Base-by-base conservation (phyloP, 805 yeast genomes). In the Candida qinlingensis region DNA sequence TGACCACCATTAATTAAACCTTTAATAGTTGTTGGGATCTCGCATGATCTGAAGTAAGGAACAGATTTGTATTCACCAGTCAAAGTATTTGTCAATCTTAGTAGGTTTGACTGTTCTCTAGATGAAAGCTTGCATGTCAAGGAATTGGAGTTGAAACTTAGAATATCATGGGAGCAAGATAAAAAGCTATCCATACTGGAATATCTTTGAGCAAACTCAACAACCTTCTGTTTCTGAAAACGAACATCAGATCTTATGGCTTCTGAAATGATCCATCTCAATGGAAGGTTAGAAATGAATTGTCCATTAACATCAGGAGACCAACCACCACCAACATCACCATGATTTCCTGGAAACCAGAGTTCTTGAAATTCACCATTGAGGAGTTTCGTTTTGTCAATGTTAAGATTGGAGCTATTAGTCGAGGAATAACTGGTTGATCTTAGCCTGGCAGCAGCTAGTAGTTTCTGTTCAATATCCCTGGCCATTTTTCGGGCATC, bases 301-400 rank as follows among this genome's bases (percentile, higher is more conserved):
- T 77, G 74, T 2, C 78, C 78, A 42, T 68, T 59, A 0, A 49
- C 34, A 58, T 77, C 82, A 5, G 69, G 62, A 1, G 69, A 61
- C 83, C 85, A 82, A 0, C 85, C 85, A 3, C 88, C 88, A 3
- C 89, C 89, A 55, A 79, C 66, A 62, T 83, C 88, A 8, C 83
- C 71, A 62, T 83, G 89, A 57, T 79, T 79, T 2, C 88, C 90
- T 1, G 85, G 78, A 56, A 83, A 83, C 83, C 84, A 83, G 39
- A 77, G 58, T 56, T 83, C 88, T 12, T 74, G 59, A 34, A 76
- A 55, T 53, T 74, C 77, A 7, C 57, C 62, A 40, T 47, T 50
- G 27, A 61, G 39, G 3, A 58, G 41, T 19, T 51, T 54, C 1
- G 45, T 59, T 65, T 46, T 66, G 57, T 49, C 67, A 39, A 34